Evolutionary conservation across 2,329 filamentous ascomycete genomes (phyloP).

Genomic region (Colletotrichum orchidophilum): DNA sequence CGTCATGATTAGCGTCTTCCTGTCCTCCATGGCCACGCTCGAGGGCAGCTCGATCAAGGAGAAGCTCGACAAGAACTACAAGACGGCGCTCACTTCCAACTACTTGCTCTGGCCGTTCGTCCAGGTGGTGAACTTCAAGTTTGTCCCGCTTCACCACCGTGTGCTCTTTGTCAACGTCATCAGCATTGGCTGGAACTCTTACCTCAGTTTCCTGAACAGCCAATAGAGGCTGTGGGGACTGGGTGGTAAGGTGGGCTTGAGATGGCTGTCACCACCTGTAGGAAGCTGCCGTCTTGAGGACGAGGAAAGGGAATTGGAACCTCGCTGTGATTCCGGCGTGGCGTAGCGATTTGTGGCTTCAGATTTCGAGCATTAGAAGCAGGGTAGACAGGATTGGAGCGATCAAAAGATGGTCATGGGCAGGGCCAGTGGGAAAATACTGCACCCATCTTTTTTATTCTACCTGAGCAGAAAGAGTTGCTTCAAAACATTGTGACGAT

Average conservation of each 20-base stretch:
- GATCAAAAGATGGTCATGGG: neutral
- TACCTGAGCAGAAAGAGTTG: neutral
- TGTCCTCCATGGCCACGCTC: slow-evolving; percentile 84
- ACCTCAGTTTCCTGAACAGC: slow-evolving; percentile 70
- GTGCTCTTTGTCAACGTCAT: slow-evolving; percentile 89
- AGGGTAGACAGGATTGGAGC: slow-evolving; percentile 12
- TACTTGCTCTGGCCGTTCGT: slow-evolving; percentile 89
- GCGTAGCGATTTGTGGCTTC: neutral
- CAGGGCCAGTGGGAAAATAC: neutral
- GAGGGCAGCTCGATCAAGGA: slow-evolving; percentile 71
- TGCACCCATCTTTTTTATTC: neutral
- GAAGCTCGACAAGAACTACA: slow-evolving; percentile 78
- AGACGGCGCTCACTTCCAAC: slow-evolving; percentile 79
- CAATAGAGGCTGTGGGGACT: slow-evolving; percentile 37
- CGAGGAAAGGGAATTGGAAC: neutral
- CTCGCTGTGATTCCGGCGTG: neutral
- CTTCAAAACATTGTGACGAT: neutral
- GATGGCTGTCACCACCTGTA: neutral
- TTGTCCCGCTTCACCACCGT: slow-evolving; percentile 84
- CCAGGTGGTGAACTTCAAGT: slow-evolving; percentile 87
- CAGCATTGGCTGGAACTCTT: slow-evolving; percentile 73
- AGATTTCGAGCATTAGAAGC: neutral
- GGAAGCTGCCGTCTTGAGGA: neutral
- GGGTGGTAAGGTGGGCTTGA: neutral
- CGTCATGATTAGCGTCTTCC: slow-evolving; percentile 82